Evolutionary conservation across 257 asterid genomes (phyloP).

Genomic region (Plectranthus barbatus): DNA sequence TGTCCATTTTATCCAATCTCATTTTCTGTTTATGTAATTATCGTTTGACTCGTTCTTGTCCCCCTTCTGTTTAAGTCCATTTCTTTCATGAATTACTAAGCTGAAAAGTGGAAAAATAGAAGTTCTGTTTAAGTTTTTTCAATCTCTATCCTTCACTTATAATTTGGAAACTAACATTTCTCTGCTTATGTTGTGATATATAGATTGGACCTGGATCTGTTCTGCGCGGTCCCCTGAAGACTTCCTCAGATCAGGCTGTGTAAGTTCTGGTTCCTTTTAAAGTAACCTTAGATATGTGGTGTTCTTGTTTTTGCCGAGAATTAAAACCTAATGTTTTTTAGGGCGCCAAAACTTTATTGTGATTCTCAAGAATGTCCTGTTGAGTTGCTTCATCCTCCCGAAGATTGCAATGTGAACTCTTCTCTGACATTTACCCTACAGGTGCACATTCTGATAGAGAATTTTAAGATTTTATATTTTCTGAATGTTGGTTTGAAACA

Average conservation of each 20-base stretch:
- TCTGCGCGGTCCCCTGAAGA: slow-evolving; percentile 83
- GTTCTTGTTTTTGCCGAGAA: neutral
- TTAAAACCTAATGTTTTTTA: slow-evolving; percentile 25
- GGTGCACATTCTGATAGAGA: slow-evolving; percentile 39
- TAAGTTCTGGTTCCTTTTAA: slow-evolving; percentile 39
- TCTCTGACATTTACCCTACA: slow-evolving; percentile 93
- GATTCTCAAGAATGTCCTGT: slow-evolving; percentile 60
- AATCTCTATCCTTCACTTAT: neutral
- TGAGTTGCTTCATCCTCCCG: slow-evolving; percentile 95
- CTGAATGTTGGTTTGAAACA: neutral
- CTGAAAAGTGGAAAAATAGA: neutral
- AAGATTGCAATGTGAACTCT: slow-evolving; percentile 99
- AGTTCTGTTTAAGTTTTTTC: neutral
- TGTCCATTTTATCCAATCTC: neutral
- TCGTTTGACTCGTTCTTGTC: neutral
- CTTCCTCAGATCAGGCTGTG: slow-evolving; percentile 71
- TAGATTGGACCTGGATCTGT: slow-evolving; percentile 95
- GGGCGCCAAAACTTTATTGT: slow-evolving; percentile 80
- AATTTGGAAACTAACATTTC: neutral
- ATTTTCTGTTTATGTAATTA: neutral
- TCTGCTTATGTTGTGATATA: slow-evolving; percentile 25
- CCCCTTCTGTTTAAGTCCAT: neutral
- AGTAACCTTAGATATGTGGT: neutral
- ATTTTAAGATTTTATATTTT: neutral
- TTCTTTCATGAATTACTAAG: neutral